Conservation (phyloP, 2,329 filamentous ascomycete species). For the Cordyceps militaris region DNA sequence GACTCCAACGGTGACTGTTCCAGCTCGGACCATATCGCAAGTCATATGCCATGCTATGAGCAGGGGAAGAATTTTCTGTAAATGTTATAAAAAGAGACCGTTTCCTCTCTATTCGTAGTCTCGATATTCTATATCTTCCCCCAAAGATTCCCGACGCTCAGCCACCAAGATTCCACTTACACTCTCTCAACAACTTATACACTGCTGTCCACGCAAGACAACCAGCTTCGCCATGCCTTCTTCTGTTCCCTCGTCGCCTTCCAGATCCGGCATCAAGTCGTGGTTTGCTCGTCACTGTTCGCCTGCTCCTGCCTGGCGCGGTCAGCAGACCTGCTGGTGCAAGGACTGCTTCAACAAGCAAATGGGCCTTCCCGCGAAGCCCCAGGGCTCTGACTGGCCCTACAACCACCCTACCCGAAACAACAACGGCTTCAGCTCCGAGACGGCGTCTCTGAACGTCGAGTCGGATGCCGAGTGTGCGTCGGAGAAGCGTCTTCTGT, state of each 20-base stretch:
- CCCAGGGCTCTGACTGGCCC: conserved; percentile 4
- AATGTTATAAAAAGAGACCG: conserved; percentile 4
- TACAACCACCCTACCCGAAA: conserved; percentile 8
- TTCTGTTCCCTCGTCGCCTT: conserved; percentile 16
- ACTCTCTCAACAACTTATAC: background rate
- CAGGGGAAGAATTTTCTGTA: conserved; percentile 1
- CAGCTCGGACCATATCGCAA: conserved; percentile 7
- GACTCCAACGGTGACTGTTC: background rate
- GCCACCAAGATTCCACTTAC: background rate
- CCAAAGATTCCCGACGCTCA: no score
- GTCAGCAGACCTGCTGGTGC: conserved; percentile 30
- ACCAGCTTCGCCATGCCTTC: background rate
- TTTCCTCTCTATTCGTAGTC: background rate
- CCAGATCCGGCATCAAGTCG: conserved; percentile 19
- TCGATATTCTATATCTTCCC: background rate
- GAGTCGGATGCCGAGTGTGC: background rate
- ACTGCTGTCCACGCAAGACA: background rate
- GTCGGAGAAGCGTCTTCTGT: conserved; percentile 5
- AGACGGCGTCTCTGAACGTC: background rate
- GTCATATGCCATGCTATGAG: background rate
- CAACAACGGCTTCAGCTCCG: conserved; percentile 10
- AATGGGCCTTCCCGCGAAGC: background rate
- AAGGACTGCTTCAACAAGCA: conserved; percentile 23
- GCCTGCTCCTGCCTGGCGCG: conserved; percentile 31
- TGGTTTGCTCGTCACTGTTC: conserved; percentile 36